A percentile compares a stretch with the other conserved stretches of the same genome.
These are phyloP conservation scores for Cercospora brassicicola DNA, from an alignment of 2,329 filamentous ascomycete genomes.

Conservation along the genomic window DNA sequence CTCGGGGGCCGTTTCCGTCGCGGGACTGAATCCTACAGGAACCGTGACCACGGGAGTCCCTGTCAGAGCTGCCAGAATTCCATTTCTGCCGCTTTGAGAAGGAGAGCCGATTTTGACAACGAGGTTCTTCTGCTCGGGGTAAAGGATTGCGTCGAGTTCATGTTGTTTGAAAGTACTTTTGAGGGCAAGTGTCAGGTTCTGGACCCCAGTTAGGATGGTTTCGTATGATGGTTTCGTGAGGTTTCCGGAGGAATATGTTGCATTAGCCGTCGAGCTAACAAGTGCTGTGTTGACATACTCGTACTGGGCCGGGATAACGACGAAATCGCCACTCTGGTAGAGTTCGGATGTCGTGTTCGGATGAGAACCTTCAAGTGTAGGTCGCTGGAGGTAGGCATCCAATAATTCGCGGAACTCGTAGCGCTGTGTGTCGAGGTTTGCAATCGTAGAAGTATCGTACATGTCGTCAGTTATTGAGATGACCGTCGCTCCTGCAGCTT, in stretches of 20 bases:
- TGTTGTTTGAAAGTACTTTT: constrained; percentile 53
- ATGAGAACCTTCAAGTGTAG: constrained; percentile 46
- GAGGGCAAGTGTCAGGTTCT: constrained; percentile 54
- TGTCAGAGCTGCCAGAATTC: constrained; percentile 56
- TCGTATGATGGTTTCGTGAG: constrained; percentile 43
- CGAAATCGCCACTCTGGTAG: constrained; percentile 53
- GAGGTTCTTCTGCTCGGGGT: constrained; percentile 65
- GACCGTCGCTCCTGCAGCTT: constrained; percentile 51
- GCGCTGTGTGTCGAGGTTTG: constrained; percentile 58
- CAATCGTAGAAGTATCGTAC: constrained; percentile 56
- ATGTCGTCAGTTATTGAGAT: constrained; percentile 51
- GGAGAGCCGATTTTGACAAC: constrained; percentile 59
- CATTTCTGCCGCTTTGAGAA: constrained; percentile 61
- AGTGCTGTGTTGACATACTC: constrained; percentile 54
- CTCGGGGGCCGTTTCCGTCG: constrained; percentile 51
- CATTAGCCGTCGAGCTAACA: constrained; percentile 54
- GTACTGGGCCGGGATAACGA: constrained; percentile 62
- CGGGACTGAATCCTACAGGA: constrained; percentile 55
- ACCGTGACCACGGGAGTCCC: constrained; percentile 56
- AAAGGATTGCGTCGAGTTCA: constrained; percentile 59
- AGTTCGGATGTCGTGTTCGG: constrained; percentile 53
- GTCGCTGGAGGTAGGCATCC: constrained; percentile 55
- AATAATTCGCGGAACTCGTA: constrained; percentile 61
- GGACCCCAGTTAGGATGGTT: constrained; percentile 51
- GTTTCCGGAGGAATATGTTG: constrained; percentile 2